Conservation (phyloP, 495 filamentous ascomycete species). For the Cryomyces antarcticus region DNA sequence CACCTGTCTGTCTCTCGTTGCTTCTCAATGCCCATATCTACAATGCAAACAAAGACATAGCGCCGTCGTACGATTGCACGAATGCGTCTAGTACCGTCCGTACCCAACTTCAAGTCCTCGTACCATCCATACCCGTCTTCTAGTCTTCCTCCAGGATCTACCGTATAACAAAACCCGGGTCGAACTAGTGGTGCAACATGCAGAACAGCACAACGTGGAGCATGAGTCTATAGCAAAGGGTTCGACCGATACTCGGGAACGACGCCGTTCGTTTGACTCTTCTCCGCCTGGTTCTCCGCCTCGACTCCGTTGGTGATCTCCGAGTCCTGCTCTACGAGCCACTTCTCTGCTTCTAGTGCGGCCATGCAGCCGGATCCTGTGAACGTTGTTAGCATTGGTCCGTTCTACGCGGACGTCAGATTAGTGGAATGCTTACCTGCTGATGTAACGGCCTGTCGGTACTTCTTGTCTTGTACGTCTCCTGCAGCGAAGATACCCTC, state of each 20-base stretch:
- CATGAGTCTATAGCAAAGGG: slow-evolving; percentile 29
- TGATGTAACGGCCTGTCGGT: slow-evolving; percentile 93
- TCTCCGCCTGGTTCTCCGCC: slow-evolving; percentile 20
- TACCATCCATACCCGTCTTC: no score
- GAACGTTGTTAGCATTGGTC: slow-evolving; percentile 17
- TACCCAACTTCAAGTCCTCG: no score
- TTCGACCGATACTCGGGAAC: slow-evolving; percentile 43
- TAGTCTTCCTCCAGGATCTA: no score
- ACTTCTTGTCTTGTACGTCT: slow-evolving; percentile 96
- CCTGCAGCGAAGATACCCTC: slow-evolving; percentile 92
- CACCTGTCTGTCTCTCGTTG: no score
- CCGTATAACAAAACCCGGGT: no score
- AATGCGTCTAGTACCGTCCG: no score
- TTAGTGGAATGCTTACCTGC: slow-evolving; percentile 45
- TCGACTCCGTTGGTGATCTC: slow-evolving; percentile 23
- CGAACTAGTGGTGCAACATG: no score
- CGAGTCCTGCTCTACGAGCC: slow-evolving; percentile 50
- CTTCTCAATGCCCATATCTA: no score
- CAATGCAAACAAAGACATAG: no score
- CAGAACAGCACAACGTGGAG: no score
- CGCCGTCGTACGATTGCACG: no score
- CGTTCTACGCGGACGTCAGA: neutral
- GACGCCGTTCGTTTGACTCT: slow-evolving; percentile 24
- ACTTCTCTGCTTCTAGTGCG: slow-evolving; percentile 88
- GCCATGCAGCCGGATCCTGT: slow-evolving; percentile 83